Percentiles rank a stretch among this genome's conserved stretches.
Evolutionary conservation across 768 basidiomycete species (phyloP).

Genomic region (Scleroderma bovista): DNA sequence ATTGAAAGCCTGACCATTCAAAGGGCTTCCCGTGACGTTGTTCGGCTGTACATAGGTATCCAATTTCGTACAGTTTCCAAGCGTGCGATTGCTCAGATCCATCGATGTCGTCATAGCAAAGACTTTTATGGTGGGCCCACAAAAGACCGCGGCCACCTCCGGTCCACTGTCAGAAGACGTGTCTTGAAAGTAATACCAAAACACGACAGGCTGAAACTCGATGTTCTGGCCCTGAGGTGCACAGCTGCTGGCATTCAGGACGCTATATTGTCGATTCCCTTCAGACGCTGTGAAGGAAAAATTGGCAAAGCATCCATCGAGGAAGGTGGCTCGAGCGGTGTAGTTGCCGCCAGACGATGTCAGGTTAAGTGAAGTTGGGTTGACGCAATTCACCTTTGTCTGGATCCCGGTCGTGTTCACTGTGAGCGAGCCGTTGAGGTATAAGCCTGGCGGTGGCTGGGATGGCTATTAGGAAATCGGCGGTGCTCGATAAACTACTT

Average conservation of each 20-base stretch:
- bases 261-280: conserved; percentile 46
- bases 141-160: conserved; percentile 51
- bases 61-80: conserved; percentile 33
- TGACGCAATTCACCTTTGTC: conserved; percentile 44
- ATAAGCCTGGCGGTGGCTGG: conserved; percentile 38
- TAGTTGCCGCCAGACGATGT: conserved; percentile 23
- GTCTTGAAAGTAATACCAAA: conserved; percentile 51
- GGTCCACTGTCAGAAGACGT: conserved; percentile 22
- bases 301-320: conserved; percentile 40
- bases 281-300: conserved; percentile 34
- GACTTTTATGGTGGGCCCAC: conserved; percentile 43
- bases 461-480: background rate
- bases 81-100: conserved; percentile 37
- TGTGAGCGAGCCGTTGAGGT: conserved; percentile 48
- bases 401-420: conserved; percentile 46
- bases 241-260: conserved; percentile 33
- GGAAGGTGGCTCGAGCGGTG: conserved; percentile 39
- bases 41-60: conserved; percentile 34
- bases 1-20: conserved; percentile 50
- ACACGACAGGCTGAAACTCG: conserved; percentile 53
- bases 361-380: conserved; percentile 28
- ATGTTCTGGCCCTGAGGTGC: conserved; percentile 26
- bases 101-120: conserved; percentile 40
- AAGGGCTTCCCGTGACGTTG: conserved; percentile 45
- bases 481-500: conserved; percentile 9